Conservation (phyloP, 2,329 filamentous ascomycete genomes). For the Claviceps capensis region DNA sequence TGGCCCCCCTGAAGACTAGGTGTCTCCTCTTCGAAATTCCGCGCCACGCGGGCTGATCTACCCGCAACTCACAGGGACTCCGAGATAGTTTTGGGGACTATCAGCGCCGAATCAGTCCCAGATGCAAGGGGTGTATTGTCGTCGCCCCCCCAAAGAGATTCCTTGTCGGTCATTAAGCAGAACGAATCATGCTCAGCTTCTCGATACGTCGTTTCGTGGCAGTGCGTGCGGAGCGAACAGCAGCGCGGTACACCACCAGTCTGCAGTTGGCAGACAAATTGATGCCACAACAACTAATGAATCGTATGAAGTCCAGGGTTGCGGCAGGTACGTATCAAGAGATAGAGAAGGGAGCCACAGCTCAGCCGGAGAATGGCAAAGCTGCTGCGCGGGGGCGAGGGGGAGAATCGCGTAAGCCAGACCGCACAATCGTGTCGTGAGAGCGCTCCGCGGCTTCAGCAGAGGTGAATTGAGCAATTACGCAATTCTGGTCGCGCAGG, state of each 20-base stretch:
- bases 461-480: too few relatives aligned
- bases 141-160: not conserved
- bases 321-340: not conserved
- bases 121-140: not conserved
- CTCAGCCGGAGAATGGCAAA: not conserved
- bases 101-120: not conserved
- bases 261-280: not conserved
- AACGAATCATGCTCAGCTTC: conserved; percentile 7
- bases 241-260: not conserved
- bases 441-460: not conserved
- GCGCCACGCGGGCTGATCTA: conserved; percentile 7
- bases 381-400: not conserved
- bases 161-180: conserved; percentile 6
- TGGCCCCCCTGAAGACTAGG: conserved; percentile 20
- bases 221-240: not conserved
- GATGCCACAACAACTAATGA: not conserved
- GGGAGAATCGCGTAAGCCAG: not conserved
- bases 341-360: not conserved
- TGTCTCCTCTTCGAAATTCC: conserved; percentile 14
- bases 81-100: not conserved
- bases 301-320: not conserved
- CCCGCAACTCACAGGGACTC: not conserved
- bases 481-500: too few relatives aligned
- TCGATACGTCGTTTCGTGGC: not conserved
- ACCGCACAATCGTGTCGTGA: conserved; percentile 2